Conservation (phyloP, 306 rosid genomes). For the Fagus sylvatica region DNA sequence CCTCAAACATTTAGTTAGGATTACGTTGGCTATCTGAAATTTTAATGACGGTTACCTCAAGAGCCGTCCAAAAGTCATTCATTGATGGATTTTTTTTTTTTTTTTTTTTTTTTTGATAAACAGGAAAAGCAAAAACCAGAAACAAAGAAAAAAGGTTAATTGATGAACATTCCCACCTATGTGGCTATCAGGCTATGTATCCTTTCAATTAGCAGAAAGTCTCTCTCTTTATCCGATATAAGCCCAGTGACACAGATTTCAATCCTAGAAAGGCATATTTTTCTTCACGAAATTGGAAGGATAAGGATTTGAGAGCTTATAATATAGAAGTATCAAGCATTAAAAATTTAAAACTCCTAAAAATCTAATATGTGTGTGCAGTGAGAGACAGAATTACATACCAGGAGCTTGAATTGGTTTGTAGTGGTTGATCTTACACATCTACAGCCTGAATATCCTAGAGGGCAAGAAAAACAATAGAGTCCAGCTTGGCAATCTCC, state of each 20-base stretch:
- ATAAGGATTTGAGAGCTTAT: not conserved
- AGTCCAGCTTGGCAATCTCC: slow-evolving; percentile 66
- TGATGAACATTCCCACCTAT: too few species aligned
- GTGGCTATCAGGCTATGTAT: too few species aligned
- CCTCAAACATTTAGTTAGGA: too few species aligned
- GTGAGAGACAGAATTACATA: slow-evolving; percentile 21
- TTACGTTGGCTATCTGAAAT: too few species aligned
- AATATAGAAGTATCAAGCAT: too few species aligned
- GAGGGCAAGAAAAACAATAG: slow-evolving; percentile 58
- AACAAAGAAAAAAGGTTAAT: too few species aligned
- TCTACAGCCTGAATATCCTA: slow-evolving; percentile 45
- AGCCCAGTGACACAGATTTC: not conserved
- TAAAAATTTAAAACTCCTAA: too few species aligned
- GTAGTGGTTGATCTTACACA: slow-evolving; percentile 73
- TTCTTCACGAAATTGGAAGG: not conserved
- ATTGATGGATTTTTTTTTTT: too few species aligned
- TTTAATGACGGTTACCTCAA: too few species aligned
- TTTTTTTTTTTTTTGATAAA: too few species aligned
- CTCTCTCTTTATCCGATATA: not conserved
- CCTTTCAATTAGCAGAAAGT: not conserved
- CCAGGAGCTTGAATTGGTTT: slow-evolving; percentile 74
- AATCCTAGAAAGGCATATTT: not conserved
- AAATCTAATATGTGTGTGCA: not conserved
- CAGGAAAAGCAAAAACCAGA: too few species aligned
- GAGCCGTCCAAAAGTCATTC: too few species aligned